These are phyloP conservation scores for Auxenochlorella pyrenoidosa DNA, from an alignment of 139 green algal genomes.

Conservation along the genomic window DNA sequence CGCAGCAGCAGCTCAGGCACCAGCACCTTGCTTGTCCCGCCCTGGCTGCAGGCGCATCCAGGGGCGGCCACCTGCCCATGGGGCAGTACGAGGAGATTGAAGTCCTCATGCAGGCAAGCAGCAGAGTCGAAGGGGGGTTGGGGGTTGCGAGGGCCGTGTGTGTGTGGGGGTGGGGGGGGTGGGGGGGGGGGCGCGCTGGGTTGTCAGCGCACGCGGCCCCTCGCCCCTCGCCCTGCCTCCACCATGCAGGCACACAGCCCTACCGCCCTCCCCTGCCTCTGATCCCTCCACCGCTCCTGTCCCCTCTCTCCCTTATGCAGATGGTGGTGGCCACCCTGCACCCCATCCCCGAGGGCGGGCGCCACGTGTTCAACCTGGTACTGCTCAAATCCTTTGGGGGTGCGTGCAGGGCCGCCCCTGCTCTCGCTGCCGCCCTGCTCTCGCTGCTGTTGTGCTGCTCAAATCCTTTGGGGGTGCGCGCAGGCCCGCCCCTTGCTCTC, in stretches of 20 bases:
- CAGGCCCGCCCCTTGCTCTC: neutral
- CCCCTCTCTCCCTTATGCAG: neutral
- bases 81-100: constrained; percentile 8
- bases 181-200: too few relatives aligned
- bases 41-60: neutral
- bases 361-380: neutral
- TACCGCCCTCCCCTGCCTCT: too few relatives aligned
- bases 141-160: neutral
- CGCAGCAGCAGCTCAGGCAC: neutral
- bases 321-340: constrained; percentile 3
- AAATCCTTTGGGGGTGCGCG: neutral
- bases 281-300: too few relatives aligned
- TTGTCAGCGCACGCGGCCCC: too few relatives aligned
- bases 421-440: too few relatives aligned
- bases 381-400: neutral
- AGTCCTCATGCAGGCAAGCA: constrained; percentile 19
- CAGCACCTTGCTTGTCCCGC: neutral
- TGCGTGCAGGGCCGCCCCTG: too few relatives aligned
- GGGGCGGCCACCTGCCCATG: neutral
- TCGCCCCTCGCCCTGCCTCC: too few relatives aligned
- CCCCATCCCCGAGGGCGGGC: constrained; percentile 6
- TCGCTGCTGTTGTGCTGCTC: neutral
- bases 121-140: too few relatives aligned
- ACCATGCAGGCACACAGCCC: too few relatives aligned
- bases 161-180: too few relatives aligned